Evolutionary conservation across 371 early-diverging fungal species (phyloP), one percentile per base, ranked within the genome.

Genomic region (Syncephalastrum sp.): DNA sequence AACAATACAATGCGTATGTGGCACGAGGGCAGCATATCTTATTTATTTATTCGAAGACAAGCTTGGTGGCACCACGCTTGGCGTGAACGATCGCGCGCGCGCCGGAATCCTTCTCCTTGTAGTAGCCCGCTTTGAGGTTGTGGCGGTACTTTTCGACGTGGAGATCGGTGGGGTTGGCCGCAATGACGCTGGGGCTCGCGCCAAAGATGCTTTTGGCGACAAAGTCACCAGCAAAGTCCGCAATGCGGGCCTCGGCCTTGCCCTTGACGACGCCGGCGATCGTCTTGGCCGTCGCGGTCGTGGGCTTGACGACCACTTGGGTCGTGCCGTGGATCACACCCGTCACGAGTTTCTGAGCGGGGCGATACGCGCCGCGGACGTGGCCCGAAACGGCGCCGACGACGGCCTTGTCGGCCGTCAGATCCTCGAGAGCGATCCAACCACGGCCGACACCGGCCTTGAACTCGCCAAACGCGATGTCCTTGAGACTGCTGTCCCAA

Each of bases 381-480:
- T 44, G 38, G 24, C 65, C 65, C 8, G 42, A 33, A 19, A 57
- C 27, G 13, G 55, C 56, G 23, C 53, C 65, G 25, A 65, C 19
- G 3, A 50, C 42, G 54, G 59, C 50, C 8, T 42, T n/a, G 29
- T 65, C 41, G 17, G 53, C 65, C 23, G 23, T 33, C 33, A 65
- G 56, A 53, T 48, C 42, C 62, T 61, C 57, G 15, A 63, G 58
- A 16, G 57, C 50, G 29, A 63, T 46, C 16, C 47, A 54, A 42
- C 63, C 63, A 50, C 58, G 58, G 33, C 63, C 63, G 27, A 63
- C 50, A 50, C 63, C 63, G 24, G 63, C 63, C 38, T 25, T 23
- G 58, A 63, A 57, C 29, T 54, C 45, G 25, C 47, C 58, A 63
- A 63, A 63, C 10, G 23, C 42, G 15, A 63, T 19, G 4, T 13